Evolutionary conservation across 768 basidiomycete species (phyloP).

Genomic region (Auricularia sp.): DNA sequence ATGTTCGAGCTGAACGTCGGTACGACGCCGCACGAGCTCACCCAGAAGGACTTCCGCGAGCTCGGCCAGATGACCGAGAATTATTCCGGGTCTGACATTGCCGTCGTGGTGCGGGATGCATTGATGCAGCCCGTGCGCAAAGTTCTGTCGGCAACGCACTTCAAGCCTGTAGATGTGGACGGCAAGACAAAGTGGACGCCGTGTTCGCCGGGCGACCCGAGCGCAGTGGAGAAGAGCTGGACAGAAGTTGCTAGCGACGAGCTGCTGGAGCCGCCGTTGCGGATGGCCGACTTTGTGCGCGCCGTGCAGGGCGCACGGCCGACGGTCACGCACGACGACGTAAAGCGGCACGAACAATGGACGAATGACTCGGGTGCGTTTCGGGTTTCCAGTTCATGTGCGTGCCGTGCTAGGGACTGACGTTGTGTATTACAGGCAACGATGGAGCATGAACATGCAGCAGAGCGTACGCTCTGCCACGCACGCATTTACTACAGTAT

Average conservation of each 20-base stretch:
- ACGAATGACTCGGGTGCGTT: conserved; percentile 70
- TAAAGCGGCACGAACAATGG: conserved; percentile 75
- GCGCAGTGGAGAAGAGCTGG: conserved; percentile 84
- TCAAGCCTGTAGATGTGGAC: conserved; percentile 47
- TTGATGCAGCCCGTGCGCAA: conserved; percentile 98
- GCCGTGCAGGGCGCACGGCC: conserved; percentile 70
- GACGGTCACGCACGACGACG: conserved; percentile 83
- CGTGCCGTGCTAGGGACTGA: background rate
- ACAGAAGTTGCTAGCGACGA: conserved; percentile 80
- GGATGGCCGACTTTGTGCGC: conserved; percentile 69
- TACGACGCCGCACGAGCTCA: conserved; percentile 77
- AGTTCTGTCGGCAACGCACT: conserved; percentile 91
- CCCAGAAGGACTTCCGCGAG: conserved; percentile 63
- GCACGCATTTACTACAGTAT: no score
- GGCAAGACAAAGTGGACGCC: conserved; percentile 68
- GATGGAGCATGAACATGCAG: background rate
- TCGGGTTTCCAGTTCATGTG: no score
- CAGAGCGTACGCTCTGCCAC: background rate
- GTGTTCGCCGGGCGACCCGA: conserved; percentile 87
- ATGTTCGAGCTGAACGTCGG: conserved; percentile 99
- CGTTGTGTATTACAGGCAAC: background rate
- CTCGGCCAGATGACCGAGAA: conserved; percentile 87
- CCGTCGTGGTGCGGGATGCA: conserved; percentile 89
- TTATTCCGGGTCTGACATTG: conserved; percentile 91
- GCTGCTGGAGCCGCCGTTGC: conserved; percentile 79